Evolutionary conservation across 1,139 yeast genomes (phyloP), one percentile per base, ranked within the genome.

Genomic region (Hemisphaericaspora xylanilytica): DNA sequence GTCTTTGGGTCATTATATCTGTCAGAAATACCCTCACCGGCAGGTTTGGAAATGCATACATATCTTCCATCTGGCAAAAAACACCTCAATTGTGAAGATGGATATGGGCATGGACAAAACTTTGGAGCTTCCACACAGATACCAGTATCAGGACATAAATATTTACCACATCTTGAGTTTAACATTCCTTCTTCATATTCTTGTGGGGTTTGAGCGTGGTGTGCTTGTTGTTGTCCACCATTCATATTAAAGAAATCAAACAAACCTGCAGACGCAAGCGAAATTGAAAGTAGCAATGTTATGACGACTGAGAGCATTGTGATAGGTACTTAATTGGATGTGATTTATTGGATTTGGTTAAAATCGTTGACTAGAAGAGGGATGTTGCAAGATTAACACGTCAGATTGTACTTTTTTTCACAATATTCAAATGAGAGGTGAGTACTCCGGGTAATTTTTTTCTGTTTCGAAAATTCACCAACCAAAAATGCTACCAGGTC

Each of bases 21-120:
- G 8, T 52, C 60, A 3, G 52, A 49, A 14, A 63, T 49, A 12
- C 62, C 63, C 21, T 62, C 65, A 7, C 77, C 80, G 25, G 94
- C 81, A 0, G 92, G 90, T 49, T 80, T 81, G 12, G 94, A 84
- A 36, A 92, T 83, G 59, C 98, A 92, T 11, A 89, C 70, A 53
- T 68, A 84, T 41, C 76, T 71, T 17, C 78, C 74, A 44, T 78
- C 80, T 0, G 97, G 95, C 37, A 87, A 66, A 5, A 73, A 59
- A 58, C 98, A 92, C 53, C 88, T 82, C 46, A 85, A 57, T 58
- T 92, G 96, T 2, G 95, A 82, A 39, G 80, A 78, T 1, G 96
- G 92, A 55, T 78, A 90, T 8, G 88, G 89, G 59, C 98, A 92
- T 1, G 97, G 96, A 58, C 98, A 92, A 40, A 82, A 82, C 17